Base-by-base conservation (phyloP, 2,329 filamentous ascomycete genomes). In the Hypoxylon rubiginosum region DNA sequence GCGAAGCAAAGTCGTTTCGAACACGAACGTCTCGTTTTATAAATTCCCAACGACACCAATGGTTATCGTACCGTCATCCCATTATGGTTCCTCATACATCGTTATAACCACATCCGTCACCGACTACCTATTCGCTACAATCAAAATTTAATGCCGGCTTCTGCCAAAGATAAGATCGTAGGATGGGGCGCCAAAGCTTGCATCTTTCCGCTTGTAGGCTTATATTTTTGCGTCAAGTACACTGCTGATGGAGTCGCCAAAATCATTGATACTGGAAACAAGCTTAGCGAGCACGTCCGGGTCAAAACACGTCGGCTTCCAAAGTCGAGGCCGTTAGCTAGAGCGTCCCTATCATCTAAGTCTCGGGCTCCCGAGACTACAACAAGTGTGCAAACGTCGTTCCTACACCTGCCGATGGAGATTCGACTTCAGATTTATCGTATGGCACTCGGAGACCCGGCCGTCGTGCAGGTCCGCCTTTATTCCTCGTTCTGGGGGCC, bases 391-490 rank as follows among this genome's bases (percentile, higher is more conserved):
- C 28, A 17, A 3, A 59, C 59, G 9, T 66, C 63, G 15, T 69
- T 69, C 24, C 50, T 69, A n/a, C 52, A 69, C 30, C 36, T 68
- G 2, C 66, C 66, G 4, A 46, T 46, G 1, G 66, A 68, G 41
- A 64, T 69, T 46, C 66, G 68, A 32, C 63, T 62, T 11, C 30
- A 58, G 1, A 69, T 70, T 30, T 70, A 70, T 43, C 57, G 48
- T 2, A 51, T 70, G 9, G 60, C 52, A 2, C 30, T 67, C 2
- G 43, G 41, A 0, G 26, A 3, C 10, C 54, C 51, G 1, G 58
- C 48, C 2, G 63, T 70, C 21, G 34, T 55, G 2, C 68, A 70
- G n/a, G 45, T 68, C 11, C 13, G 48, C 4, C 7, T 34, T 1
- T 9, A 15, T 10, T 46, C 32, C 13, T 43, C 68, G 4, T 50